Percentiles rank a stretch among this genome's conserved stretches.
These are phyloP conservation scores for Oryza glumipatula DNA, from an alignment of 176 grass and related monocot species.

Conservation along the genomic window DNA sequence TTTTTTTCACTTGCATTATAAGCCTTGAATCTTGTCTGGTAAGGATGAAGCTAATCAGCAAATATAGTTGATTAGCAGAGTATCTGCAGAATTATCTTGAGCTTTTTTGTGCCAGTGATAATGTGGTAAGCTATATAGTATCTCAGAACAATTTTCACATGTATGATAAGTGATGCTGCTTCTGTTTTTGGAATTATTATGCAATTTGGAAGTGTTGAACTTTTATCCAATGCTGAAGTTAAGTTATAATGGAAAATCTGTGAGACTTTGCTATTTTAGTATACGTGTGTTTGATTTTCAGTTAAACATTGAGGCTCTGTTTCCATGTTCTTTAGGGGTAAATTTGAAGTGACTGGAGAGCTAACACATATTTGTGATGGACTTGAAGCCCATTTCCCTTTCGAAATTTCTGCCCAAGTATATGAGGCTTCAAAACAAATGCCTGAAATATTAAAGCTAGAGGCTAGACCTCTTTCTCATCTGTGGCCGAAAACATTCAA, in stretches of 20 bases:
- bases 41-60: slow-evolving; percentile 12
- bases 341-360: slow-evolving; percentile 59
- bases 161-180: neutral
- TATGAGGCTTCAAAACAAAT: slow-evolving; percentile 61
- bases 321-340: slow-evolving; percentile 53
- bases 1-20: slow-evolving; percentile 15
- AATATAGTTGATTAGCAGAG: neutral
- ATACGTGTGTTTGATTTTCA: slow-evolving; percentile 24
- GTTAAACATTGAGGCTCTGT: slow-evolving; percentile 12
- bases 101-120: neutral
- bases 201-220: slow-evolving; percentile 8
- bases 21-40: slow-evolving; percentile 23
- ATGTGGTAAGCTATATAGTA: slow-evolving; percentile 5
- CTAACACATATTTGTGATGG: slow-evolving; percentile 47
- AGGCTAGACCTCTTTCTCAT: slow-evolving; percentile 51
- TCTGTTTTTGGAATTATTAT: slow-evolving; percentile 24
- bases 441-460: slow-evolving; percentile 62
- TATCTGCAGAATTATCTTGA: neutral
- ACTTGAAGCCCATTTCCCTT: slow-evolving; percentile 62
- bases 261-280: slow-evolving; percentile 10
- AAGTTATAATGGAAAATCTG: neutral
- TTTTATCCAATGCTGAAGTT: neutral
- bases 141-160: slow-evolving; percentile 17
- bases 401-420: slow-evolving; percentile 43
- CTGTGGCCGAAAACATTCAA: slow-evolving; percentile 71